phyloP scores from a whole-genome alignment of 495 filamentous ascomycete genomes.

The Penicillium waksmanii region DNA sequence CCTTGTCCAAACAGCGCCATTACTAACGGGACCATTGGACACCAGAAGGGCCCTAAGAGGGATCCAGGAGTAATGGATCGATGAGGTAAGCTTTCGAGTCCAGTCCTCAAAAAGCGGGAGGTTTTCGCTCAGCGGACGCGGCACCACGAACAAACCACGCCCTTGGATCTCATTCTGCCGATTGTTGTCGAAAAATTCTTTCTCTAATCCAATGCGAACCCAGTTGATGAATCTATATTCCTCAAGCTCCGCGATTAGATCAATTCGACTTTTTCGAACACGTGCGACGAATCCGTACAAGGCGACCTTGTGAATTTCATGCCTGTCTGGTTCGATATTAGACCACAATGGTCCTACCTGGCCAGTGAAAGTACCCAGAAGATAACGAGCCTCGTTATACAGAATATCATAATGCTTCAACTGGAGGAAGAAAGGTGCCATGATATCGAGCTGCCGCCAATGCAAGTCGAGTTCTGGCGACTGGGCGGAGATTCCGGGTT shows the following conservation, averaged over 20 bases:
- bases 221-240: slow-evolving; percentile 28
- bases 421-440: slow-evolving; percentile 26
- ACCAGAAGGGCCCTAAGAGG: not conserved
- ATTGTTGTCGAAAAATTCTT: slow-evolving; percentile 19
- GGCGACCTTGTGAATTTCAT: not conserved
- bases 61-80: not conserved
- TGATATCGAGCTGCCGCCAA: slow-evolving; percentile 39
- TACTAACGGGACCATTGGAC: not conserved
- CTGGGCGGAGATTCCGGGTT: slow-evolving; percentile 6
- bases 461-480: slow-evolving; percentile 21
- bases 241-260: not conserved
- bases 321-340: not conserved
- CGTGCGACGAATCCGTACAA: not conserved
- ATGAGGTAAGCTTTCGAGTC: slow-evolving; percentile 1
- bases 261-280: not conserved
- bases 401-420: not conserved
- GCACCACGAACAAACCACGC: slow-evolving; percentile 21
- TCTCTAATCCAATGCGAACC: slow-evolving; percentile 28
- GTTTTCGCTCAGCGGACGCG: slow-evolving; percentile 30
- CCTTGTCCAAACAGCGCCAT: not conserved
- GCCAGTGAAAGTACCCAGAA: slow-evolving; percentile 13
- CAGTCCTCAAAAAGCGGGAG: slow-evolving; percentile 21
- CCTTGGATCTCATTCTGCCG: slow-evolving; percentile 21
- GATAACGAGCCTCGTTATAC: slow-evolving; percentile 17
- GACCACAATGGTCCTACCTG: slow-evolving; percentile 23